Evolutionary conservation across 257 asterid genomes (phyloP).

Genomic region (Solanum tarijense): DNA sequence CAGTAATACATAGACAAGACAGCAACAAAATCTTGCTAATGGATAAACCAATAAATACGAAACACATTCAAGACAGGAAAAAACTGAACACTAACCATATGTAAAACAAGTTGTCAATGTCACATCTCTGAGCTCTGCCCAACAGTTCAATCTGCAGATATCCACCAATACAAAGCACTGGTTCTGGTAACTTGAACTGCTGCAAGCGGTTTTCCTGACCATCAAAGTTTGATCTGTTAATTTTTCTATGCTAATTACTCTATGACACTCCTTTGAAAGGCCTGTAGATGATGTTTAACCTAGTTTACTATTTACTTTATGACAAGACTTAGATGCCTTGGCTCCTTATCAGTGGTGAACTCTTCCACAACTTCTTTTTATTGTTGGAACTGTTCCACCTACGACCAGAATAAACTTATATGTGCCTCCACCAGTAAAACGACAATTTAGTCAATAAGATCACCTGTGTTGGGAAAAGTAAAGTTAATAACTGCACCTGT

Average conservation of each 20-base stretch:
- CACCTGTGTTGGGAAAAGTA: background rate
- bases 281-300: background rate
- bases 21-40: background rate
- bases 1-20: background rate
- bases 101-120: conserved; percentile 51
- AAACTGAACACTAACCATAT: conserved; percentile 44
- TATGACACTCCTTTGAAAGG: background rate
- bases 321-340: background rate
- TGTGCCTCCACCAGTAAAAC: background rate
- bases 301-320: background rate
- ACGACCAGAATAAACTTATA: background rate
- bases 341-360: background rate
- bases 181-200: conserved; percentile 70
- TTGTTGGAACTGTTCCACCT: background rate
- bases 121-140: conserved; percentile 64
- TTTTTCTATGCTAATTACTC: background rate
- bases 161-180: conserved; percentile 67
- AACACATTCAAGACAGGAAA: background rate
- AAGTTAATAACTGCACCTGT: conserved; percentile 5
- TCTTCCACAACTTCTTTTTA: background rate
- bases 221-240: background rate
- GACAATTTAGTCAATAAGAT: background rate
- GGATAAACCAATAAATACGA: background rate
- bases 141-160: conserved; percentile 60
- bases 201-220: conserved; percentile 71